Evolutionary conservation across 768 basidiomycete species (phyloP).

Genomic region (Suillus discolor): DNA sequence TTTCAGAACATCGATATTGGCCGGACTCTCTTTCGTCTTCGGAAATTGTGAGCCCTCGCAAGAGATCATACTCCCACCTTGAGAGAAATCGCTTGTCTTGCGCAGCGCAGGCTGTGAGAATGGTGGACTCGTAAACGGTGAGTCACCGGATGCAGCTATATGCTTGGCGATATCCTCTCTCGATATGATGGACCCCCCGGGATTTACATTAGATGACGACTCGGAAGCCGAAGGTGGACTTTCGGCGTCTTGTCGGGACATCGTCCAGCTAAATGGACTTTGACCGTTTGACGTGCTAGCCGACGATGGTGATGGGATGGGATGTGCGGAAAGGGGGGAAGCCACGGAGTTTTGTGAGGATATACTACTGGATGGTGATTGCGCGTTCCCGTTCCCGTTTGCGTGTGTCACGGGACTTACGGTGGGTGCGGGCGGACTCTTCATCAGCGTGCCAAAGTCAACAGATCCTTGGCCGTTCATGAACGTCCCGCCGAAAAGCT

Average conservation of each 20-base stretch:
- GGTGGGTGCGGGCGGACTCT: conserved; percentile 28
- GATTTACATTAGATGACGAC: conserved; percentile 22
- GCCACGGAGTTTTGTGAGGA: conserved; percentile 15
- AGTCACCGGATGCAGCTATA: conserved; percentile 59
- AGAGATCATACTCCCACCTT: conserved; percentile 53
- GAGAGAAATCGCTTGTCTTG: conserved; percentile 46
- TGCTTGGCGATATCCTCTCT: conserved; percentile 52
- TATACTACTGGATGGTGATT: conserved; percentile 19
- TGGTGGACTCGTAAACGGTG: conserved; percentile 48
- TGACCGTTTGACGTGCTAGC: conserved; percentile 26
- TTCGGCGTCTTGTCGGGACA: conserved; percentile 25
- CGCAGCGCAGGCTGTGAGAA: conserved; percentile 32
- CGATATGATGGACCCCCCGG: conserved; percentile 38
- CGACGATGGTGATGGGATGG: conserved; percentile 25
- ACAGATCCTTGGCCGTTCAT: conserved; percentile 32
- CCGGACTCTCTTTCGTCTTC: conserved; percentile 64
- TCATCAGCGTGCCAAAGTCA: conserved; percentile 37
- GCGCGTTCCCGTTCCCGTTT: conserved; percentile 24
- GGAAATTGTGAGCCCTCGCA: conserved; percentile 74
- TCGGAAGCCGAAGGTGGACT: conserved; percentile 44
- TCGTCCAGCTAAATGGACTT: conserved; percentile 30
- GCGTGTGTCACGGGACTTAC: conserved; percentile 61
- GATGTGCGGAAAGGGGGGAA: conserved; percentile 19
- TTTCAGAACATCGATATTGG: conserved; percentile 75
- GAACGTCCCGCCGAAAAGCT: conserved; percentile 46